Conservation (phyloP, 257 asterid species). For the Ligustrum vulgare region DNA sequence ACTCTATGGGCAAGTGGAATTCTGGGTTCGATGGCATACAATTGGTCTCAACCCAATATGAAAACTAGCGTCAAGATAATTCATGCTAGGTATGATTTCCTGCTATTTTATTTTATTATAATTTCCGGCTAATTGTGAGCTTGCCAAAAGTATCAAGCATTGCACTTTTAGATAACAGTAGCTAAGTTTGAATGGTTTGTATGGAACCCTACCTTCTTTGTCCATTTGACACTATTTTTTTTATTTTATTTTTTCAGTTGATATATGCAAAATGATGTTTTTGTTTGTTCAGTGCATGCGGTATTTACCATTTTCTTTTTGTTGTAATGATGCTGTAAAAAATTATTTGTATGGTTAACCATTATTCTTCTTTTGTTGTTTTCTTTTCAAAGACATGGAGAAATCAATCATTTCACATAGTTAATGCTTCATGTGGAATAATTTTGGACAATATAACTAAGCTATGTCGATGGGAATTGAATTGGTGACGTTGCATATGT, state of each 20-base stretch:
- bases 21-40: constrained; percentile 84
- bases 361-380: too few relatives aligned
- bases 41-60: constrained; percentile 95
- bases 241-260: too few relatives aligned
- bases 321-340: not conserved
- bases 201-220: not conserved
- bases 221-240: too few relatives aligned
- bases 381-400: not conserved
- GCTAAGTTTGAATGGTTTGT: not conserved
- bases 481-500: not conserved
- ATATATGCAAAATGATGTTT: not conserved
- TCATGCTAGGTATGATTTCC: constrained; percentile 69
- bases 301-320: not conserved
- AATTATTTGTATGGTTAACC: not conserved
- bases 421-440: not conserved
- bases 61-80: constrained; percentile 89
- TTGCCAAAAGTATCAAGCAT: not conserved
- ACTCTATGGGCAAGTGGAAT: constrained; percentile 68
- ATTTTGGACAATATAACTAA: not conserved
- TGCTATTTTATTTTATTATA: not conserved
- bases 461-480: not conserved
- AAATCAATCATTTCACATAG: not conserved
- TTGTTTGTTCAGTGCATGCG: not conserved
- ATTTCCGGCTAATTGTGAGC: not conserved
- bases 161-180: not conserved